Conservation (phyloP, 2,329 filamentous ascomycete genomes). For the Xenosphaeropsis pyriputrescens region DNA sequence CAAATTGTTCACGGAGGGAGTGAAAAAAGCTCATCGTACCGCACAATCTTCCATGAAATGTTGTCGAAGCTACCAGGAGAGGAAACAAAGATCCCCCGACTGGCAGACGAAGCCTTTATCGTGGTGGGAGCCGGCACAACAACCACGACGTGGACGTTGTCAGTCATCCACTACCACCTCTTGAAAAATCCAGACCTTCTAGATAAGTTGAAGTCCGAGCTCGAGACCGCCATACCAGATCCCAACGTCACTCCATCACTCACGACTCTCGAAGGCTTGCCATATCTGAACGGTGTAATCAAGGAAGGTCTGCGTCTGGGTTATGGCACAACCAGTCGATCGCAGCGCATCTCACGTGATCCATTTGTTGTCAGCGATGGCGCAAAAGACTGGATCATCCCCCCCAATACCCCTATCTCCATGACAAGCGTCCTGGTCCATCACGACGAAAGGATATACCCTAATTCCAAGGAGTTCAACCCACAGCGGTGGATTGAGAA, state of each 20-base stretch:
- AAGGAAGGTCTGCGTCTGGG: not conserved
- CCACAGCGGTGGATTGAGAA: slow-evolving; percentile 14
- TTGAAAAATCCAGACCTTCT: slow-evolving; percentile 10
- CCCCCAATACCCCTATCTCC: slow-evolving; percentile 9
- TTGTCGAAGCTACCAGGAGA: slow-evolving; percentile 17
- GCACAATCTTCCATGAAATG: slow-evolving; percentile 8
- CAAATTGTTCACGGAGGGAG: no score
- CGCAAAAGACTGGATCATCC: slow-evolving; percentile 5
- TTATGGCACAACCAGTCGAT: not conserved
- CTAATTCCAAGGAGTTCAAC: slow-evolving; percentile 3
- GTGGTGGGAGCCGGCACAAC: slow-evolving; percentile 23
- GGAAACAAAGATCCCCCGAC: slow-evolving; percentile 19
- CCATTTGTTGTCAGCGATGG: slow-evolving; percentile 5
- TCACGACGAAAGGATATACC: slow-evolving; percentile 9
- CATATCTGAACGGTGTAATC: not conserved
- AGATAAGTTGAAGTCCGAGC: slow-evolving; percentile 11
- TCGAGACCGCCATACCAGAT: slow-evolving; percentile 8
- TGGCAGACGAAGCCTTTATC: slow-evolving; percentile 21
- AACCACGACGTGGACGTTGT: slow-evolving; percentile 18
- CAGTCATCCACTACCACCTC: slow-evolving; percentile 13
- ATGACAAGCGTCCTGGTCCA: slow-evolving; percentile 6
- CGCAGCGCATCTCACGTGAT: not conserved
- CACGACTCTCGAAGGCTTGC: not conserved
- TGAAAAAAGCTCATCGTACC: slow-evolving; percentile 1
- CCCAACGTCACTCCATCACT: slow-evolving; percentile 7